Evolutionary conservation across 352 stramenopile species (phyloP), one percentile per base, ranked within the genome.

Genomic region (Blastocystis hominis): DNA sequence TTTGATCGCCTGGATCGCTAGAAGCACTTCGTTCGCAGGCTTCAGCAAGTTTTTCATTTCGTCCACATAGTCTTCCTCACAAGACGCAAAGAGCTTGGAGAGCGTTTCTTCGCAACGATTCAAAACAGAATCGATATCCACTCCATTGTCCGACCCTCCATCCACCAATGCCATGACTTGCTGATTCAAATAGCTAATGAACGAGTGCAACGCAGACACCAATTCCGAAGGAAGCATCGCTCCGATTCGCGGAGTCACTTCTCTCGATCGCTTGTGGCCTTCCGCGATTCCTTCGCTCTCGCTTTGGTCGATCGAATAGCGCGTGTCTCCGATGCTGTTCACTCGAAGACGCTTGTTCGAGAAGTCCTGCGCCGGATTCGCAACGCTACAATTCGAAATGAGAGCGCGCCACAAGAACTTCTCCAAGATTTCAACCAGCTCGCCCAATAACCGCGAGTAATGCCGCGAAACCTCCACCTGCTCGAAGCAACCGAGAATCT

Each of bases 401-500:
- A 84, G 72, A 5, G 62, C 72, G 40, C 53, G 34, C 72, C 72
- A 84, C 53, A 84, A 38, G n/a, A 84, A 64, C 7, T 9, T 20
- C 30, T 68, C 50, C 40, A 84, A 30, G 15, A 84, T 34, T 7
- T 30, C 4, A 5, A 66, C 53, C 44, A 89, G 46, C 34, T 91
- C 88, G 30, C 91, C 84, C 56, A 91, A 50, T 30, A 90, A 91
- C 20, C 88, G 86, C 86, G 91, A 93, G 88, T 93, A 91, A 88
- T 94, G 91, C 63, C 92, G 92, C 0, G 94, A 90, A 59, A 94
- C 94, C 88, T 98, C 96, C 7, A 97, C 93, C 91, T 99, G 97
- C 89, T 99, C 97, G 89, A 98, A 99, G 89, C 95, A 98, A 9
- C 97, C 97, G 44, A 99, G 94, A 44, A 99, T 91, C 90, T 99